Base-by-base conservation (phyloP, 2,329 filamentous ascomycete species). In the Aspergillus sp. region DNA sequence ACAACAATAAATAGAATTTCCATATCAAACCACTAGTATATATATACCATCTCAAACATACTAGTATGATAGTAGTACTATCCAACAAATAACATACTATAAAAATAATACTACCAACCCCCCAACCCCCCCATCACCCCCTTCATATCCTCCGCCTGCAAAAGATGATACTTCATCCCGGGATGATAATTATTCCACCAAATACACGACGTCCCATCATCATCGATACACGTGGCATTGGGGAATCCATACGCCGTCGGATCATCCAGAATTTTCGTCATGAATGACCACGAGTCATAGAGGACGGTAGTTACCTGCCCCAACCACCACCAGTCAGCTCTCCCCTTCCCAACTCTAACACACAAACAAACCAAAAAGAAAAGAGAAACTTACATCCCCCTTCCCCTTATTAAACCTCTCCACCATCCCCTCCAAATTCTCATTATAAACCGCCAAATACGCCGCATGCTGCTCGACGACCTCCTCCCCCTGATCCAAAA, bases 181-280 rank as follows among this genome's bases (percentile, higher is more conserved):
- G 73, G 72, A 48, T 75, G 72, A 48, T 73, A 74, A 52, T 65
- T 50, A 60, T 75, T 71, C 69, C 72, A 73, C 72, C 73, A 74
- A 3, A 75, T 30, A 63, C 72, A 74, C 8, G 60, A 65, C 2
- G 48, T 53, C 3, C 72, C 72, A 57, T 73, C 67, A 19, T 62
- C 58, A 55, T 72, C 64, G 32, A 73, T 66, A 48, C 73, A 75
- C 8, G 65, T 71, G 6, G 65, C 65, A 62, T 73, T 62, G 2
- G 62, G 60, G 42, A 68, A 74, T 15, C 68, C 70, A 51, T 73
- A 73, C 7, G 56, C 17, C 2, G 54, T 23, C 2, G 73, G 73
- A 13, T 59, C 55, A 54, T 75, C 65, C 7, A 75, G 57, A 2
- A 74, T 47, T 10, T 66, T 65, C 3, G 59, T 68, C 70, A 75